Evolutionary conservation across 202 grass and related monocot species (phyloP).

Genomic region (Bolboschoenoplectus hybrid): DNA sequence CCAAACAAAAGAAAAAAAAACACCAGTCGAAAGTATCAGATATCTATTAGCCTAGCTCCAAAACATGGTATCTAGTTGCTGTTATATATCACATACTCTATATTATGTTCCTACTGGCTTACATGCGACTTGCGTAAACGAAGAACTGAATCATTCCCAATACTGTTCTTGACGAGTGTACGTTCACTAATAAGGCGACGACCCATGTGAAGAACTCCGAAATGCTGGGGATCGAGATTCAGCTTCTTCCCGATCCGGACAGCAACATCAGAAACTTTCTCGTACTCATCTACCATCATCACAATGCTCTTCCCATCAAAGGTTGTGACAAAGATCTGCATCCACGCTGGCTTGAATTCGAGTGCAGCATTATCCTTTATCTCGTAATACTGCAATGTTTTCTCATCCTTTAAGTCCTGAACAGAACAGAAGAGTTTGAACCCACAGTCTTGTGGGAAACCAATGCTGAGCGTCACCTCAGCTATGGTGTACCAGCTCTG

Average conservation of each 20-base stretch:
- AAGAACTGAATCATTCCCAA: neutral
- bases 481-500: slow-evolving; percentile 63
- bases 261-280: slow-evolving; percentile 17
- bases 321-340: slow-evolving; percentile 49
- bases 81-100: no score
- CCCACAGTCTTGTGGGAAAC: slow-evolving; percentile 29
- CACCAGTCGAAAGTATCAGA: neutral
- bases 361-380: slow-evolving; percentile 43
- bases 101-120: neutral
- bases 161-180: neutral
- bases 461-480: slow-evolving; percentile 64
- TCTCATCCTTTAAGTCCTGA: slow-evolving; percentile 30
- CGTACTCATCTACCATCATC: slow-evolving; percentile 35
- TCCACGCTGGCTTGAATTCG: slow-evolving; percentile 6
- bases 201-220: neutral
- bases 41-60: neutral
- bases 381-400: slow-evolving; percentile 43
- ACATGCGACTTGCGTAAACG: neutral
- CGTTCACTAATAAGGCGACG: neutral
- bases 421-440: slow-evolving; percentile 30
- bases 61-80: no score
- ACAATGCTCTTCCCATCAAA: slow-evolving; percentile 48
- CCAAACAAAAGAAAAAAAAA: neutral
- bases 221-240: neutral
- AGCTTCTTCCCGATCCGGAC: neutral